A percentile compares a stretch with the other conserved stretches of the same genome.
phyloP scores from a whole-genome alignment of 2,329 filamentous ascomycete species.

The Verticillium dahliae region DNA sequence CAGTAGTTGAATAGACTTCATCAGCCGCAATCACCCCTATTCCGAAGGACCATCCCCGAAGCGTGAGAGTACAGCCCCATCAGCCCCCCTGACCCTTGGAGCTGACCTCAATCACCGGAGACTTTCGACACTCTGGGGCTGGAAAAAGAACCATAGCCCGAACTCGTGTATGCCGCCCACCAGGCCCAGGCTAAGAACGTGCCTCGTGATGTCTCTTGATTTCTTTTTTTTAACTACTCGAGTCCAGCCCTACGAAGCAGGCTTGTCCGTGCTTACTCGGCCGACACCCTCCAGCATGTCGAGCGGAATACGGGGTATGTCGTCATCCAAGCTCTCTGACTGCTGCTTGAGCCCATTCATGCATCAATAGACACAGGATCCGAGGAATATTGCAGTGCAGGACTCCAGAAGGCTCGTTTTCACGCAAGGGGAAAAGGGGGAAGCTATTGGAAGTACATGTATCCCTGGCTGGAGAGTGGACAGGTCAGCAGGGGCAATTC shows the following conservation, averaged over 20 bases:
- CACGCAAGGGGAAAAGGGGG: background rate
- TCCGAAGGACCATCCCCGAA: background rate
- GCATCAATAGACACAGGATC: too few species aligned
- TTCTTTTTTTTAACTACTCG: background rate
- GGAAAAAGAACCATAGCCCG: too few species aligned
- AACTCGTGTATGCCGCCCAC: background rate
- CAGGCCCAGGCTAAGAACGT: background rate
- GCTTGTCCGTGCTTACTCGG: background rate
- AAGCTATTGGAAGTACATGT: background rate
- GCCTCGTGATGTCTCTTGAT: background rate
- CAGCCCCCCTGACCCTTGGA: background rate
- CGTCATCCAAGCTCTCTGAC: too few species aligned
- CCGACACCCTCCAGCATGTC: background rate
- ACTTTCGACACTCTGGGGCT: too few species aligned
- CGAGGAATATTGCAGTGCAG: background rate
- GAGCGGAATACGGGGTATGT: background rate
- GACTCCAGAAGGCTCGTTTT: background rate
- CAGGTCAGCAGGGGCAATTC: background rate
- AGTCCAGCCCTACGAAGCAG: background rate
- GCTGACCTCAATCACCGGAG: too few species aligned
- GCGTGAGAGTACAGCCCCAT: background rate
- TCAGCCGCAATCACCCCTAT: background rate
- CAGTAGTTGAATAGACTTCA: too few species aligned
- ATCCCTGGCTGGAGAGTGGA: background rate
- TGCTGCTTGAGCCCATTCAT: too few species aligned